Percentiles rank a stretch among this genome's conserved stretches.
phyloP scores from a whole-genome alignment of 768 basidiomycete species.

The Hypholoma sublateritium region DNA sequence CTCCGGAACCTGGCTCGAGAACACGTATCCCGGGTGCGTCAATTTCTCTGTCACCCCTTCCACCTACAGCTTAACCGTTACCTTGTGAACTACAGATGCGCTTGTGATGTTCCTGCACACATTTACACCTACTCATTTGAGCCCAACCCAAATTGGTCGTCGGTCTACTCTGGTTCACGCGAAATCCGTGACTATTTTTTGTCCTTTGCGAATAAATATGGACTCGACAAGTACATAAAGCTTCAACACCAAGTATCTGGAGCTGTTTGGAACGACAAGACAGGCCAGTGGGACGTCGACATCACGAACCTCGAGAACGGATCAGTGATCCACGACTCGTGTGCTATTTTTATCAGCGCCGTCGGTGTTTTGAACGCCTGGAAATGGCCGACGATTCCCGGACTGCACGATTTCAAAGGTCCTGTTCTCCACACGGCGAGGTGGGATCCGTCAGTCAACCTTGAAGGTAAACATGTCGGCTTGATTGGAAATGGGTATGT shows the following conservation, averaged over 20 bases:
- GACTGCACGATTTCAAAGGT: slow-evolving; percentile 16
- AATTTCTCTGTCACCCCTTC: neutral
- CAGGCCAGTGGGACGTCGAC: slow-evolving; percentile 26
- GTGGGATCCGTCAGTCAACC: slow-evolving; percentile 16
- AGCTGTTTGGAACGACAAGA: slow-evolving; percentile 25
- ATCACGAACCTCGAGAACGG: slow-evolving; percentile 17
- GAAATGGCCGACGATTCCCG: slow-evolving; percentile 32
- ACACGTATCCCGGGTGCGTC: slow-evolving; percentile 32
- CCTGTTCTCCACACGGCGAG: slow-evolving; percentile 16
- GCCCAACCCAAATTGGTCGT: slow-evolving; percentile 27
- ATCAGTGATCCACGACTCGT: slow-evolving; percentile 16
- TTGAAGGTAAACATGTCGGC: slow-evolving; percentile 16
- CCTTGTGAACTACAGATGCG: slow-evolving; percentile 19
- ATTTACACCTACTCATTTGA: slow-evolving; percentile 30
- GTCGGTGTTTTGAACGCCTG: slow-evolving; percentile 35
- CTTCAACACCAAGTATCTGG: slow-evolving; percentile 24
- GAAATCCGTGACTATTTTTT: slow-evolving; percentile 27
- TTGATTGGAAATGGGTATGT: slow-evolving; percentile 17
- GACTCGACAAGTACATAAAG: slow-evolving; percentile 27
- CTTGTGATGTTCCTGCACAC: slow-evolving; percentile 30
- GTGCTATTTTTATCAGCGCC: slow-evolving; percentile 33
- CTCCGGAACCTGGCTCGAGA: slow-evolving; percentile 34
- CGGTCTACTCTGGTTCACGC: slow-evolving; percentile 24
- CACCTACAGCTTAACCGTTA: too few relatives aligned
- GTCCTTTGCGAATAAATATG: slow-evolving; percentile 27